A percentile compares a stretch with the other conserved stretches of the same genome.
Conservation (phyloP, 441 rosid genomes). For the Croton laevigatus region DNA sequence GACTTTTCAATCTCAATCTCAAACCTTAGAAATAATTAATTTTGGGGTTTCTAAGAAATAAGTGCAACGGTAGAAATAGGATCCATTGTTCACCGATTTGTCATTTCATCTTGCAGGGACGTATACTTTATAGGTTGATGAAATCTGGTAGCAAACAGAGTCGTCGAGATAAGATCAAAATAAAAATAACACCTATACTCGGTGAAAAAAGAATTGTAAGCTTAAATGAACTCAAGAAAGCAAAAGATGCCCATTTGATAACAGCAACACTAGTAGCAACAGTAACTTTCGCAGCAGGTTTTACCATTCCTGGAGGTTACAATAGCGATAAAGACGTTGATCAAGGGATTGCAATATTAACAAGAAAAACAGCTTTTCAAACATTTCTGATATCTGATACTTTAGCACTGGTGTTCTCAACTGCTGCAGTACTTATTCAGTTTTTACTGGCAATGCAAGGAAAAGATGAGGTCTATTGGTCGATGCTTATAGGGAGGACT, state of each 20-base stretch:
- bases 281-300: slow-evolving; percentile 22
- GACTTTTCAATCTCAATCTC: no score
- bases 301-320: slow-evolving; percentile 28
- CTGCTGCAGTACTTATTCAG: slow-evolving; percentile 20
- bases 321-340: background rate
- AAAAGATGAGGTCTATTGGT: no score
- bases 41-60: no score
- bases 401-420: slow-evolving; percentile 13
- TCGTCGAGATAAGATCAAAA: background rate
- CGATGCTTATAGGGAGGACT: no score
- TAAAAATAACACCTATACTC: background rate
- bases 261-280: slow-evolving; percentile 22
- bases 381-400: slow-evolving; percentile 19
- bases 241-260: slow-evolving; percentile 6
- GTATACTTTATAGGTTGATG: background rate
- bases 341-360: slow-evolving; percentile 19
- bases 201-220: background rate
- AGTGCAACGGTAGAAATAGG: no score
- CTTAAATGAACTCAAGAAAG: background rate
- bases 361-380: slow-evolving; percentile 17
- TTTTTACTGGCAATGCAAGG: background rate
- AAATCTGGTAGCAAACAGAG: background rate
- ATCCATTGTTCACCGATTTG: no score
- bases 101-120: background rate
- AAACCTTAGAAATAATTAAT: no score